phyloP scores from a whole-genome alignment of 2,329 filamentous ascomycete genomes.

The Neonectria coccinea region DNA sequence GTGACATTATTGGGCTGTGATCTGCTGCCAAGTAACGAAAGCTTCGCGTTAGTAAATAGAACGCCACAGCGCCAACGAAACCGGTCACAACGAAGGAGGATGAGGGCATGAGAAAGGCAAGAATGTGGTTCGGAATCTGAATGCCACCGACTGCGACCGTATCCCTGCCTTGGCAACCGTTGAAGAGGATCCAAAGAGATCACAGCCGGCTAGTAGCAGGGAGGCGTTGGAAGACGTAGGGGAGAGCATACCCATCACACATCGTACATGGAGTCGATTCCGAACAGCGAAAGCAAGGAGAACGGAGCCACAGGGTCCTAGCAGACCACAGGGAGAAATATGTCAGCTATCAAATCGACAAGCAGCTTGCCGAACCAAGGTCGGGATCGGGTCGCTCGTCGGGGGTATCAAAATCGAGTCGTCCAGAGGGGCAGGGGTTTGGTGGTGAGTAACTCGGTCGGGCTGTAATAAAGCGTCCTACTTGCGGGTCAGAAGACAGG shows the following conservation, averaged over 20 bases:
- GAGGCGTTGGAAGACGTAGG: conserved; percentile 44
- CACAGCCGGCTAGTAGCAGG: conserved; percentile 40
- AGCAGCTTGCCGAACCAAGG: conserved; percentile 29
- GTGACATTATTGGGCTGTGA: conserved; percentile 67
- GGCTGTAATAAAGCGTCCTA: conserved; percentile 46
- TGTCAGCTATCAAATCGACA: conserved; percentile 27
- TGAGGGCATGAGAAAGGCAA: conserved; percentile 28
- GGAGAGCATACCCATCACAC: conserved; percentile 58
- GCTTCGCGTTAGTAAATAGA: conserved; percentile 47
- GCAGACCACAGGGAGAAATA: conserved; percentile 28
- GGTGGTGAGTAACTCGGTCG: conserved; percentile 42
- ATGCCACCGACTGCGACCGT: conserved; percentile 10
- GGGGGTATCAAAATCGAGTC: conserved; percentile 29
- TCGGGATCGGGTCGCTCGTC: conserved; percentile 14
- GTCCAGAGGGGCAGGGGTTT: conserved; percentile 22
- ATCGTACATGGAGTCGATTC: conserved; percentile 45
- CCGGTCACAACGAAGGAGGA: conserved; percentile 28
- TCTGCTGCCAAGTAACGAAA: conserved; percentile 49
- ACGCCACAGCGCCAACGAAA: conserved; percentile 30
- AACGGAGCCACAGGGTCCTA: conserved; percentile 28
- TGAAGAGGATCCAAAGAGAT: conserved; percentile 14
- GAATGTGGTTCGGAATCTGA: conserved; percentile 19
- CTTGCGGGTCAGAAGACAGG: conserved; percentile 43
- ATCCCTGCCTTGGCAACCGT: conserved; percentile 18
- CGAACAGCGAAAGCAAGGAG: conserved; percentile 40